Conservation (phyloP, 345 rosid genomes). For the Hibiscus tridactylites region DNA sequence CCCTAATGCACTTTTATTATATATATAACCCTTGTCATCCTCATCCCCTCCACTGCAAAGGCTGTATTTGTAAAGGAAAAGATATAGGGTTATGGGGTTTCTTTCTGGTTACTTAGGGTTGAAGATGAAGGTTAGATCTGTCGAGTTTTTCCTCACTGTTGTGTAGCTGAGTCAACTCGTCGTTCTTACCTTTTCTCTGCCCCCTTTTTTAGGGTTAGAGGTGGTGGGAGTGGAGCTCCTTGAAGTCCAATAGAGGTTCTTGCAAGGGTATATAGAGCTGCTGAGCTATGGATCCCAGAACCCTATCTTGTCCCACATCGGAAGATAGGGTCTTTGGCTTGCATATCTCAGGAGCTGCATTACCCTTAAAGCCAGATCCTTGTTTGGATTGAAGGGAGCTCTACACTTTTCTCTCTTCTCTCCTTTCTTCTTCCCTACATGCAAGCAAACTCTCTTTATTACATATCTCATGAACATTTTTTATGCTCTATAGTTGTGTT, state of each 20-base stretch:
- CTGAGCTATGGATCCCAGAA: slow-evolving; percentile 86
- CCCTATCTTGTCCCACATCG: slow-evolving; percentile 31
- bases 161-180: no score
- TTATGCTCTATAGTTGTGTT: no score
- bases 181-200: not conserved
- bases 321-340: slow-evolving; percentile 73
- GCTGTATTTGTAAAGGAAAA: not conserved
- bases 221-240: slow-evolving; percentile 66
- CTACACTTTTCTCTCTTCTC: slow-evolving; percentile 25
- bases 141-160: not conserved
- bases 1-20: not conserved
- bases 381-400: slow-evolving; percentile 99
- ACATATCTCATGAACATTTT: not conserved
- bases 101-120: not conserved
- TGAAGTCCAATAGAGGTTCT: slow-evolving; percentile 75
- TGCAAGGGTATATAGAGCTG: slow-evolving; percentile 65
- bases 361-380: slow-evolving; percentile 32
- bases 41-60: not conserved
- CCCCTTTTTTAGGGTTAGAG: not conserved
- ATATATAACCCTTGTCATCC: not conserved
- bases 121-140: not conserved
- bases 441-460: no score
- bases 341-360: slow-evolving; percentile 84
- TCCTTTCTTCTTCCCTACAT: not conserved
- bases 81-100: not conserved